Percentiles rank a stretch among this genome's conserved stretches.
Evolutionary conservation across 768 basidiomycete genomes (phyloP).

Genomic region (Imleria badia): DNA sequence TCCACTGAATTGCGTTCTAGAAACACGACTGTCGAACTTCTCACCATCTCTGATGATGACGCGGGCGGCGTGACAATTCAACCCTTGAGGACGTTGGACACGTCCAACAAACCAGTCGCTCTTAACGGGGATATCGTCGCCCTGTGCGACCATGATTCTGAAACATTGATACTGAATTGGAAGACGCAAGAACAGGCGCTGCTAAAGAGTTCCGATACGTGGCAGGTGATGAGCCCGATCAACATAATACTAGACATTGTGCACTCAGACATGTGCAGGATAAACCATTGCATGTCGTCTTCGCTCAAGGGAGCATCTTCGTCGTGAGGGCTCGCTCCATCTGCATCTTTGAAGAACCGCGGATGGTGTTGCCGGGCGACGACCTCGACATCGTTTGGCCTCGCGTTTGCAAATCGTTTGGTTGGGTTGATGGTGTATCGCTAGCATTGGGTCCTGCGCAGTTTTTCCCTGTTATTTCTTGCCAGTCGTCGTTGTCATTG

Average conservation of each 20-base stretch:
- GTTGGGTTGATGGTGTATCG: slow-evolving; percentile 65
- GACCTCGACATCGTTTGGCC: slow-evolving; percentile 27
- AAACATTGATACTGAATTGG: slow-evolving; percentile 60
- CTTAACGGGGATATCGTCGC: slow-evolving; percentile 54
- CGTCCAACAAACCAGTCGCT: slow-evolving; percentile 45
- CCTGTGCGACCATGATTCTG: slow-evolving; percentile 50
- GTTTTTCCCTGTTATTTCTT: background rate
- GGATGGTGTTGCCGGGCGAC: slow-evolving; percentile 27
- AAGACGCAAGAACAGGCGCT: slow-evolving; percentile 45
- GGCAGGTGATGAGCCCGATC: slow-evolving; percentile 27
- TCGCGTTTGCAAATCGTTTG: slow-evolving; percentile 50
- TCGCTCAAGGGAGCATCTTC: slow-evolving; percentile 46
- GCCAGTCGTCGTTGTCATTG: slow-evolving; percentile 39
- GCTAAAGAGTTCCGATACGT: slow-evolving; percentile 38
- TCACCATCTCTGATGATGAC: slow-evolving; percentile 19
- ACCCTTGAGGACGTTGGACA: slow-evolving; percentile 36
- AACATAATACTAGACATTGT: background rate
- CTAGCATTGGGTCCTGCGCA: slow-evolving; percentile 26
- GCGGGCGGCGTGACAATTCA: slow-evolving; percentile 26
- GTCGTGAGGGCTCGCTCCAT: slow-evolving; percentile 61
- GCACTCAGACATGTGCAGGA: slow-evolving; percentile 36
- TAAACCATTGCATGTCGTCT: slow-evolving; percentile 51
- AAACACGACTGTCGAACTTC: slow-evolving; percentile 27
- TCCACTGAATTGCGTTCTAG: slow-evolving; percentile 20
- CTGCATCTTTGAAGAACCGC: slow-evolving; percentile 52